These are phyloP conservation scores for Neofusicoccum cordaticola DNA, from an alignment of 2,329 filamentous ascomycete species.

Conservation along the genomic window DNA sequence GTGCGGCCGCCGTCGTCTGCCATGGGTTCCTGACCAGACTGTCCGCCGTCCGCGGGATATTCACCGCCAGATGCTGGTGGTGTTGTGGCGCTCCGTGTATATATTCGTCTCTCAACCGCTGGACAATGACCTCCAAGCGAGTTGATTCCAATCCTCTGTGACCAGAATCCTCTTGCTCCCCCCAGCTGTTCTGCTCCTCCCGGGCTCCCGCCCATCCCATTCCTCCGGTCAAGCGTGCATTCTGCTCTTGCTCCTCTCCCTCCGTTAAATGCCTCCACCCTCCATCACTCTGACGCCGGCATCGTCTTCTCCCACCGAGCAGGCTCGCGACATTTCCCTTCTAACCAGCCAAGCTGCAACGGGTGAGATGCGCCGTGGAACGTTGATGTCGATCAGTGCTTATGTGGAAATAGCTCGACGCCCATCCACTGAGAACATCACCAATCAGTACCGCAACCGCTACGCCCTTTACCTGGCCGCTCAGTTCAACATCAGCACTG, in stretches of 20 bases:
- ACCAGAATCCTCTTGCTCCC: background rate
- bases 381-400: background rate
- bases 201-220: background rate
- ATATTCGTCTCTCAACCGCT: background rate
- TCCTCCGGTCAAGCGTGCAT: background rate
- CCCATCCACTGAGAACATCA: conserved; percentile 12
- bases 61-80: conserved; percentile 2
- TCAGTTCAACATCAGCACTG: conserved; percentile 39
- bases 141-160: conserved; percentile 7
- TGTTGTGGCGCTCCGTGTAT: background rate
- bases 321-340: background rate
- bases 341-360: background rate
- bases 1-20: background rate
- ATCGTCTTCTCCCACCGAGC: background rate
- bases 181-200: background rate
- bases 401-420: background rate
- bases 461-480: conserved; percentile 40
- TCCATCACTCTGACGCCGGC: conserved; percentile 14
- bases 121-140: background rate
- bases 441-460: conserved; percentile 30
- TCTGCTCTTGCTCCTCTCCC: background rate
- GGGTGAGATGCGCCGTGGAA: background rate
- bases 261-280: conserved; percentile 12
- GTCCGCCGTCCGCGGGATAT: background rate
- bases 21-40: background rate